phyloP scores from a whole-genome alignment of 495 filamentous ascomycete species.

The Annulohypoxylon nitens region DNA sequence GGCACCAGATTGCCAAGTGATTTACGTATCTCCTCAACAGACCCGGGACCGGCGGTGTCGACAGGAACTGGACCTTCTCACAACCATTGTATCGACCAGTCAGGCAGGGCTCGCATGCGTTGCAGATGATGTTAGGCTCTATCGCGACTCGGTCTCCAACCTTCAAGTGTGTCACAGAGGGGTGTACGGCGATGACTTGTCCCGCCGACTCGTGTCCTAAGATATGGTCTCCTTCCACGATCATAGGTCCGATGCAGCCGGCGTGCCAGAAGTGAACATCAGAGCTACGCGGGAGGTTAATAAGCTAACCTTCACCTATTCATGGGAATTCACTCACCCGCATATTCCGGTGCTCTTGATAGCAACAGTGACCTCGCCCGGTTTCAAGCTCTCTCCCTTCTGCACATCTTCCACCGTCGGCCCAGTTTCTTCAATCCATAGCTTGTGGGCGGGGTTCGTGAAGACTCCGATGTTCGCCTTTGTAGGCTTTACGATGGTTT shows the following conservation, averaged over 20 bases:
- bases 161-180: conserved; percentile 79
- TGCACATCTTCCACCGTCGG: conserved; percentile 82
- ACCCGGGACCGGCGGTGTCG: conserved; percentile 89
- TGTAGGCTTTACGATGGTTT: conserved; percentile 51
- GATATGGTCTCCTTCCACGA: conserved; percentile 86
- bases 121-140: conserved; percentile 92
- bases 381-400: conserved; percentile 75
- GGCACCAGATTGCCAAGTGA: conserved; percentile 91
- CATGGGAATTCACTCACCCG: conserved; percentile 68
- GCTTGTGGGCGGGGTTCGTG: conserved; percentile 90
- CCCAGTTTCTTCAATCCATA: conserved; percentile 85
- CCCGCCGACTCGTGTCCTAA: conserved; percentile 94
- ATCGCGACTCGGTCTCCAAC: conserved; percentile 89
- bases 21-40: conserved; percentile 92
- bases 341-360: conserved; percentile 95
- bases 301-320: conserved; percentile 37
- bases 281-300: conserved; percentile 66
- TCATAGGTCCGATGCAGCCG: conserved; percentile 94
- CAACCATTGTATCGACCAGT: conserved; percentile 95
- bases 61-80: conserved; percentile 84
- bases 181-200: conserved; percentile 82
- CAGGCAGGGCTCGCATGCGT: conserved; percentile 87
- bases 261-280: conserved; percentile 97
- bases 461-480: conserved; percentile 96
- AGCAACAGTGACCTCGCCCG: conserved; percentile 85